phyloP scores from a whole-genome alignment of 1,139 yeast species.

The Ogataea hybrid region DNA sequence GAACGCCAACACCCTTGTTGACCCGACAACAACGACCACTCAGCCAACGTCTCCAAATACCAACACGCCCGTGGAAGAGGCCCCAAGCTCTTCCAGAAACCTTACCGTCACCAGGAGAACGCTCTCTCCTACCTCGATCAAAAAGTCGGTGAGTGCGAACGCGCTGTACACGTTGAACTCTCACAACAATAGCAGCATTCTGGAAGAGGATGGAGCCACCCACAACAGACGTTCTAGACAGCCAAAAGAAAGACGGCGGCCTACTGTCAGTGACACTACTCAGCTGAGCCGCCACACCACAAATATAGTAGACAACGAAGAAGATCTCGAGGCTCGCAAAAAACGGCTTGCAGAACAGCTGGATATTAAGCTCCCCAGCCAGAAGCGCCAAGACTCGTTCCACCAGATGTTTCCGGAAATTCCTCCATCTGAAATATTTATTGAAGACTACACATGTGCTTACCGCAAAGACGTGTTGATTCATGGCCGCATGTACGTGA shows the following conservation, averaged over 20 bases:
- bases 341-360: conserved; percentile 18
- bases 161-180: conserved; percentile 5
- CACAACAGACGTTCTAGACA: conserved; percentile 1
- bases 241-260: conserved; percentile 11
- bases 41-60: conserved; percentile 15
- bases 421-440: conserved; percentile 50
- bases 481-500: conserved; percentile 68
- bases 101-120: conserved; percentile 7
- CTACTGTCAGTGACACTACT: conserved; percentile 3
- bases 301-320: background rate
- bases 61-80: conserved; percentile 12
- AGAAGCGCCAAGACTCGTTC: conserved; percentile 58
- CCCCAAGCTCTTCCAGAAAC: conserved; percentile 8
- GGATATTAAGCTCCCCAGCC: conserved; percentile 26
- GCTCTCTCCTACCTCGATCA: conserved; percentile 7
- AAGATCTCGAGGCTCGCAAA: background rate
- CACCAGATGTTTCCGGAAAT: conserved; percentile 59
- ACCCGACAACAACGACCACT: conserved; percentile 10
- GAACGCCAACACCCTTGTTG: conserved; percentile 6
- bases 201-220: conserved; percentile 12
- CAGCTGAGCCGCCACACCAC: conserved; percentile 5
- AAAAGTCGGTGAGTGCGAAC: conserved; percentile 8
- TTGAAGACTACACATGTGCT: conserved; percentile 73
- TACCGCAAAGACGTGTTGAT: conserved; percentile 62
- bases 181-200: conserved; percentile 7